These are phyloP conservation scores for Claviceps cyperi DNA, from an alignment of 2,329 filamentous ascomycete genomes.

Conservation along the genomic window DNA sequence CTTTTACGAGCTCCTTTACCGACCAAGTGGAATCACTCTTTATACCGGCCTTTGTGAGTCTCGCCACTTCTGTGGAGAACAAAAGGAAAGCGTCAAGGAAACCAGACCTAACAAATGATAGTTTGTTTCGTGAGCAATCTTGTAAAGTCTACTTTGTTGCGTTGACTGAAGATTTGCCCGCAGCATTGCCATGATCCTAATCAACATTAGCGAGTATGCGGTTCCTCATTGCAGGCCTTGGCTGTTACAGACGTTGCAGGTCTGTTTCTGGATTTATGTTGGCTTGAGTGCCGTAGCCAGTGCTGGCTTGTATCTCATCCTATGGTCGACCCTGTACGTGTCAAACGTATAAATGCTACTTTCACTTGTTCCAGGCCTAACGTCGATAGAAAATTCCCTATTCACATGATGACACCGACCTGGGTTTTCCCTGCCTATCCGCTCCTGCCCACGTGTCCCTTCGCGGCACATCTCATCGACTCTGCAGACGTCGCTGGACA, in stretches of 20 bases:
- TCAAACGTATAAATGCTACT: neutral
- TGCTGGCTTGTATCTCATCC: constrained; percentile 56
- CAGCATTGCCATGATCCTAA: constrained; percentile 54
- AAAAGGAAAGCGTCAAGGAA: neutral
- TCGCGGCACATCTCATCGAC: constrained; percentile 45
- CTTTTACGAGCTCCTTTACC: constrained; percentile 55
- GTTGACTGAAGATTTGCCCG: neutral
- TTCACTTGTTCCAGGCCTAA: neutral
- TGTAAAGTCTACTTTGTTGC: neutral
- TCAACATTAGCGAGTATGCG: constrained; percentile 68
- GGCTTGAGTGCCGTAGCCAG: constrained; percentile 52
- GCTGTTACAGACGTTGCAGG: constrained; percentile 43
- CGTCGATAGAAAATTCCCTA: constrained; percentile 36
- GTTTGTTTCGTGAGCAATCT: constrained; percentile 28
- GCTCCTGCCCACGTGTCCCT: constrained; percentile 59
- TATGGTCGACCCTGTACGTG: constrained; percentile 47
- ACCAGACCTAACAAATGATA: constrained; percentile 9
- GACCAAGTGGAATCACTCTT: constrained; percentile 71
- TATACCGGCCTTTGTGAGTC: constrained; percentile 46
- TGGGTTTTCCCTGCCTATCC: constrained; percentile 85
- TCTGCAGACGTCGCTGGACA: constrained; percentile 19
- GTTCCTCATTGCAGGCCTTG: constrained; percentile 45
- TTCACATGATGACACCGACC: constrained; percentile 73
- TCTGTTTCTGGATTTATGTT: constrained; percentile 63
- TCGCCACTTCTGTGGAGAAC: neutral